phyloP scores from a whole-genome alignment of 2,329 filamentous ascomycete species.

The Fusarium redolens region DNA sequence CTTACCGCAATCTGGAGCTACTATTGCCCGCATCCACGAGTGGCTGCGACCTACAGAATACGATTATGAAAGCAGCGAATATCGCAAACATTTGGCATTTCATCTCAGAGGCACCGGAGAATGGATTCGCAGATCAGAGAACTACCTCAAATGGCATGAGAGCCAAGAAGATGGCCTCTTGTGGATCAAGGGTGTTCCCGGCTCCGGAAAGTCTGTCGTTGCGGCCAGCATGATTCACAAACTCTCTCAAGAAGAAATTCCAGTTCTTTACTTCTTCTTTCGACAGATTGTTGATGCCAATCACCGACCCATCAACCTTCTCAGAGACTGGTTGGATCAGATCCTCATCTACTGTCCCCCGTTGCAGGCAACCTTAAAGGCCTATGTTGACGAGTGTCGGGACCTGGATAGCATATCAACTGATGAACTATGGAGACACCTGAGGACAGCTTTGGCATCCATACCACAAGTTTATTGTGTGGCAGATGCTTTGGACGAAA shows the following conservation, averaged over 20 bases:
- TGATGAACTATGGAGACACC: slow-evolving; percentile 47
- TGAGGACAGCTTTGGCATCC: slow-evolving; percentile 41
- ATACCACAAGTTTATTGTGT: slow-evolving; percentile 51
- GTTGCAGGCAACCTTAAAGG: slow-evolving; percentile 43
- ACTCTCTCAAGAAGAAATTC: slow-evolving; percentile 26
- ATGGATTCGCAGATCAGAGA: slow-evolving; percentile 16
- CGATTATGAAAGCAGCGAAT: slow-evolving; percentile 25
- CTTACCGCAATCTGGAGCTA: slow-evolving; percentile 43
- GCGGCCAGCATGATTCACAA: slow-evolving; percentile 44
- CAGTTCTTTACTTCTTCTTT: slow-evolving; percentile 55
- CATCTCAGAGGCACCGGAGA: slow-evolving; percentile 25
- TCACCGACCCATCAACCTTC: slow-evolving; percentile 45
- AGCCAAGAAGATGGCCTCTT: slow-evolving; percentile 25
- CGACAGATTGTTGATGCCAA: slow-evolving; percentile 54
- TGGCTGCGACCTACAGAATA: slow-evolving; percentile 39
- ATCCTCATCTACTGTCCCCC: slow-evolving; percentile 47
- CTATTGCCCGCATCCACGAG: slow-evolving; percentile 37
- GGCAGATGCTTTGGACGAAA: slow-evolving; percentile 60
- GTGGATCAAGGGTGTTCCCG: slow-evolving; percentile 51
- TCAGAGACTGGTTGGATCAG: slow-evolving; percentile 53
- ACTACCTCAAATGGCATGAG: slow-evolving; percentile 24
- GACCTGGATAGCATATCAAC: slow-evolving; percentile 18
- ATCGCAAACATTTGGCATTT: slow-evolving; percentile 31
- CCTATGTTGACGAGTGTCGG: slow-evolving; percentile 9
- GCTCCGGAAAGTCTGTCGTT: slow-evolving; percentile 54